A percentile compares a stretch with the other conserved stretches of the same genome.
Conservation (phyloP, 169 alveolate genomes). For the Babesia caballi region DNA sequence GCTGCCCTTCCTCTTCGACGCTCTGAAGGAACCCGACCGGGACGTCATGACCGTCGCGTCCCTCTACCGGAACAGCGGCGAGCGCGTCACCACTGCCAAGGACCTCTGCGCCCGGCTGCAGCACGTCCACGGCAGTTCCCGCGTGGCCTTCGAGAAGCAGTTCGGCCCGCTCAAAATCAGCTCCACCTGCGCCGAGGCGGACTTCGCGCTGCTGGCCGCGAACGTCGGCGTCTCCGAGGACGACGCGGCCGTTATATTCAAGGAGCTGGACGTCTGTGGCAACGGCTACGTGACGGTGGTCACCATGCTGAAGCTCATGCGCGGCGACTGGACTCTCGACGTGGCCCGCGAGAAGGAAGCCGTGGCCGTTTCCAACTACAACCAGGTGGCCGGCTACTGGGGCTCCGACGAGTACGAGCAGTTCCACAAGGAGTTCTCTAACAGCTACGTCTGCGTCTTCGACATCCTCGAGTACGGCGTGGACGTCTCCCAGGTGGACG, state of each 20-base stretch:
- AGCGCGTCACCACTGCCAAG: conserved; percentile 4
- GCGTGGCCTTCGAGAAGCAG: conserved; percentile 45
- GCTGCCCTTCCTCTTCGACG: conserved; percentile 27
- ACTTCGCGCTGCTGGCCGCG: conserved; percentile 5
- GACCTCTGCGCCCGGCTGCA: conserved; percentile 26
- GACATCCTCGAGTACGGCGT: conserved; percentile 27
- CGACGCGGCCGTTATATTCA: conserved; percentile 16
- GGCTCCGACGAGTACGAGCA: conserved; percentile 1
- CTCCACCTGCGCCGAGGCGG: conserved; percentile 43
- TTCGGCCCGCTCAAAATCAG: conserved; percentile 42
- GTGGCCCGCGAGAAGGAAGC: conserved; percentile 44
- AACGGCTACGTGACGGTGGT: conserved; percentile 45
- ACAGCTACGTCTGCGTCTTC: conserved; percentile 1
- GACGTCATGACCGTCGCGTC: conserved; percentile 53
- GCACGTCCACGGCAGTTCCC: conserved; percentile 38
- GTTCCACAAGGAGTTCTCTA: conserved; percentile 18
- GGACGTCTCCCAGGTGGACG: conserved; percentile 13
- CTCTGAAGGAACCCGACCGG: conserved; percentile 29
- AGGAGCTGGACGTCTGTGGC: conserved; percentile 49
- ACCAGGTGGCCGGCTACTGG: conserved; percentile 32
- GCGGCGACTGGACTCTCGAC: conserved; percentile 55
- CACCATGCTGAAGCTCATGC: conserved; percentile 55
- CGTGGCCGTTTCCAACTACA: conserved; percentile 14
- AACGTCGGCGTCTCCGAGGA: conserved; percentile 42
- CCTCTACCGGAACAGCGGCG: conserved; percentile 46